Evolutionary conservation across 73 alveolate genomes (phyloP), one percentile per base, ranked within the genome.

Genomic region (Stentor coeruleus): DNA sequence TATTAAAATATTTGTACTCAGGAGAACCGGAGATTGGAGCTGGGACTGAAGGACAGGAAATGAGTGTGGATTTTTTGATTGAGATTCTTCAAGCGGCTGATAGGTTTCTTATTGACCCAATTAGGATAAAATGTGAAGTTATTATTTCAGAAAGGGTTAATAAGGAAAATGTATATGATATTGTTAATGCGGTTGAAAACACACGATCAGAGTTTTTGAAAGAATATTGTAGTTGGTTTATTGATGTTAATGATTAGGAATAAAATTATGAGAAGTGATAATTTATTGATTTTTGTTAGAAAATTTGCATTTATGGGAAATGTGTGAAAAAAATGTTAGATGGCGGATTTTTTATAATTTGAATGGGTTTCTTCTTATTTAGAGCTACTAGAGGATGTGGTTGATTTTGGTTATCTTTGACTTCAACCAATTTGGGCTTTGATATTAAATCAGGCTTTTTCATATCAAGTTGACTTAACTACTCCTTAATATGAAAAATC

Each of bases 41-140:
- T n/a, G 91, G 85, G 15, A 85, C 84, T 59, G 94, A 90, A 59
- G 92, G 96, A 49, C 86, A 84, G 72, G 89, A 76, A 82, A 86
- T 59, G 26, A 82, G 93, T 3, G 60, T 88, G 2, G 96, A 85
- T 6, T 90, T 80, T 38, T 58, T 91, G 33, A 42, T 75, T 38
- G 94, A 94, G 77, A 82, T 94, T 75, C 86, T 94, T 37, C 30
- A 93, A 39, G 91, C 93, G 14, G 76, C 97, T 15, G 98, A 94
- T 80, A 81, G 87, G 73, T 94, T 77, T 72, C 75, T 92, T 31
- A 87, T 94, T 11, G 87, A 87, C 39, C 94, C 94, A 57, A 85
- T 93, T 73, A 92, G 86, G 84, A 59, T 59, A 40, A 39, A 60
- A 39, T 92, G 97, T 59, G 94, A 94, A 83, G 49, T 82, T 57